Base-by-base conservation (phyloP, 129 eudicot species). In the Escallonia rubra region DNA sequence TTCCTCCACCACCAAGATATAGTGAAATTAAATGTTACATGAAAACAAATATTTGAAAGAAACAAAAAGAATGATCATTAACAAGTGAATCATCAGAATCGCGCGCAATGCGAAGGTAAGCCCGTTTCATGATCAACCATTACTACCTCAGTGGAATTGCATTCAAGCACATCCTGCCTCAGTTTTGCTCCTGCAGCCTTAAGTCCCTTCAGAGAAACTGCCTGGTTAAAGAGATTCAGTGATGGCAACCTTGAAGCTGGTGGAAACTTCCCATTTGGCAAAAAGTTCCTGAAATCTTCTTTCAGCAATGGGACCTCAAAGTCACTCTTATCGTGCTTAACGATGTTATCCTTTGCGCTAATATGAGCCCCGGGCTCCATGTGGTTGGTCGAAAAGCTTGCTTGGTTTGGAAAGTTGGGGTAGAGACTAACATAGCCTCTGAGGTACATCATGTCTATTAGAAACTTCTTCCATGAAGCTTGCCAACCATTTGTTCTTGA, bases 321-420 rank as follows among this genome's bases (percentile, higher is more conserved):
- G 75, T 93, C 98, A 3, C 76, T 53, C 88, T 84, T 93, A 74
- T 93, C 86, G 55, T 93, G 96, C 67, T 59, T 73, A 4, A 93
- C 90, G 7, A 89, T 88, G 11, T 93, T 93, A 63, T 93, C 95
- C 76, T 87, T 89, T 1, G 98, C 92, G 43, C 88, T 77, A 4
- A 94, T 89, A 73, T 94, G 99, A 40, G 97, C 97, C 12, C 99
- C 96, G 0, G 99, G 93, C 68, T 94, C 99, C 96, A 94, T 94
- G 43, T 94, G 99, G 69, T 94, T 94, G 2, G 99, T 94, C 11
- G 97, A 94, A 53, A 94, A 94, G 78, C 99, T 94, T 57, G 82
- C 79, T 64, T 94, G 99, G 69, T 82, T 85, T 2, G 99, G 99
- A 62, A 94, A 94, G 12, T 94, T 89, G 0, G 97, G 99, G 50